phyloP scores from a whole-genome alignment of 2,329 filamentous ascomycete genomes.

The Beauveria medogensis region DNA sequence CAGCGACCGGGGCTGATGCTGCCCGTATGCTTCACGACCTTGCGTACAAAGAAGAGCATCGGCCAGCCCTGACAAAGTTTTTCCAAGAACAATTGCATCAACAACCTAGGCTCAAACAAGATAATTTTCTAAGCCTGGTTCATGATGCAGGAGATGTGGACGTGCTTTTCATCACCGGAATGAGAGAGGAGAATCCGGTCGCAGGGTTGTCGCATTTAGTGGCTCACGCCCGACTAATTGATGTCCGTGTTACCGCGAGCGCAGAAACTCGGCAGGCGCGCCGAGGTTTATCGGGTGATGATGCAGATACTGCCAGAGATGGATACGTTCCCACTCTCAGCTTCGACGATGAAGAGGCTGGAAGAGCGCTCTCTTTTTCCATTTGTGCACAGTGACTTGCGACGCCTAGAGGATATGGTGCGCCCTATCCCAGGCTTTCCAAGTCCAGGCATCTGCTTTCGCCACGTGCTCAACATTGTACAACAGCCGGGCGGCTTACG shows the following conservation, averaged over 20 bases:
- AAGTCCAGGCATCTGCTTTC: slow-evolving; percentile 42
- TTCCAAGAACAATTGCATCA: slow-evolving; percentile 42
- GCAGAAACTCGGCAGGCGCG: not conserved
- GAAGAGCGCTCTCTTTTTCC: slow-evolving; percentile 16
- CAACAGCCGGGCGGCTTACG: slow-evolving; percentile 42
- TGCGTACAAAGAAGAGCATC: slow-evolving; percentile 54
- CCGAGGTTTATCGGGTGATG: not conserved
- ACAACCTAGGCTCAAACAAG: not conserved
- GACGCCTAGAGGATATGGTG: slow-evolving; percentile 42
- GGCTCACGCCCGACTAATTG: slow-evolving; percentile 42
- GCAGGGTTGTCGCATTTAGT: slow-evolving; percentile 46
- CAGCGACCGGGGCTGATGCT: slow-evolving; percentile 37
- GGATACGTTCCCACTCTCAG: not conserved
- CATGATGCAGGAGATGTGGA: slow-evolving; percentile 32
- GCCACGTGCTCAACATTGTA: slow-evolving; percentile 48
- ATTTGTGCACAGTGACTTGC: slow-evolving; percentile 29
- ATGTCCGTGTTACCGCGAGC: slow-evolving; percentile 27
- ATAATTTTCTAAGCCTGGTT: slow-evolving; percentile 41
- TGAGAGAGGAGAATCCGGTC: slow-evolving; percentile 54
- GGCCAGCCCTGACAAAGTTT: slow-evolving; percentile 41
- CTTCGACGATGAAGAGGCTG: slow-evolving; percentile 43
- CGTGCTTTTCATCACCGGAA: slow-evolving; percentile 53
- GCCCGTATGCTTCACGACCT: slow-evolving; percentile 43
- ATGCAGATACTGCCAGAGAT: not conserved
- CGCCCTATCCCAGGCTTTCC: slow-evolving; percentile 41